Percentiles rank a stretch among this genome's conserved stretches.
phyloP scores from a whole-genome alignment of 106 monocot species.

The Dendrobium chrysotoxum region DNA sequence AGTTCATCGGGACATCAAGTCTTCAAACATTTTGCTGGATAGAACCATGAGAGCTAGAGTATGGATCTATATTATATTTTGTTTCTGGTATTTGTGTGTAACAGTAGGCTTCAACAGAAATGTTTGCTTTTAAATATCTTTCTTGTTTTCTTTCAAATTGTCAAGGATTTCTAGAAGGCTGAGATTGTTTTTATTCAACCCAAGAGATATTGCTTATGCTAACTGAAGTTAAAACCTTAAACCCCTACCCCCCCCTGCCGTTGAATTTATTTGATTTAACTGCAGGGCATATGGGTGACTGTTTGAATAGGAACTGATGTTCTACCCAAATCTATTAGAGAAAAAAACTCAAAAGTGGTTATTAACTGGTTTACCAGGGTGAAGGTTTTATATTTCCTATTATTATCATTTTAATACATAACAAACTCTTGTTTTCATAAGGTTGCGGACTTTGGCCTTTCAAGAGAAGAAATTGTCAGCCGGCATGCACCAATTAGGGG shows the following conservation, averaged over 20 bases:
- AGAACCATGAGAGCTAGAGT: slow-evolving; percentile 83
- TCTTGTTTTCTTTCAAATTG: not conserved
- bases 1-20: slow-evolving; percentile 92
- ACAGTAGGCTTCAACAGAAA: not conserved
- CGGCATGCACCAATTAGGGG: slow-evolving; percentile 56
- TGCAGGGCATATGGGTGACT: not conserved
- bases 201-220: not conserved
- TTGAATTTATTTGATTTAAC: too few species aligned
- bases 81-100: not conserved
- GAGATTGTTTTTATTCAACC: not conserved
- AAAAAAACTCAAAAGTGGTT: not conserved
- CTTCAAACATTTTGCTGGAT: slow-evolving; percentile 88
- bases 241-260: too few species aligned
- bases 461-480: slow-evolving; percentile 74
- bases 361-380: not conserved
- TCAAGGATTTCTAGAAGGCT: not conserved
- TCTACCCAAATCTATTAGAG: not conserved
- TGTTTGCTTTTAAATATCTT: not conserved
- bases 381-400: not conserved
- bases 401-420: not conserved
- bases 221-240: not conserved
- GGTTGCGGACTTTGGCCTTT: slow-evolving; percentile 97
- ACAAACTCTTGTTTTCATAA: slow-evolving; percentile 15
- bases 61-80: slow-evolving; percentile 15
- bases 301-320: not conserved